Base-by-base conservation (phyloP, 805 yeast genomes). In the Nematodospora valgi region DNA sequence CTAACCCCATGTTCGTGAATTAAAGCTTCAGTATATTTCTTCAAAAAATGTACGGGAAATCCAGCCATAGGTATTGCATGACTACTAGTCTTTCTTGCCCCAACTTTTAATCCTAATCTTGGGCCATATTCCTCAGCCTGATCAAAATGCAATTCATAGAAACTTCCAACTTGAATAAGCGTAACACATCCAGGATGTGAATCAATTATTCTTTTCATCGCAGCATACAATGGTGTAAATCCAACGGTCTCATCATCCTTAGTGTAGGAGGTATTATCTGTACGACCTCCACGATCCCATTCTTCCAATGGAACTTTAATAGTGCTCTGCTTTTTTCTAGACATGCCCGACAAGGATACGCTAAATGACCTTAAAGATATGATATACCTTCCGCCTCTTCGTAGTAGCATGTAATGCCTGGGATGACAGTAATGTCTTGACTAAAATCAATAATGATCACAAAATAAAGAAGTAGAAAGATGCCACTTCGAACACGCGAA, bases 111-210 rank as follows among this genome's bases (percentile, higher is more conserved):
- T 19, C 88, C 88, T 35, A 93, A 58, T 35, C 75, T 57, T 2
- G 84, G 80, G 0, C 86, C 95, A 52, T 72, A 79, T 28, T 68
- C 70, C 7, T 78, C 76, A 1, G 98, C 98, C 41, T 88, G 95
- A 35, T 89, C 89, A 51, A 85, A 87, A 52, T 93, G 93, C 3
- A 91, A 62, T 59, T 86, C 96, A 48, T 84, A 86, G 56, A 86
- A 86, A 15, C 88, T 76, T 1, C 96, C 97, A 23, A 88, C 89
- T 48, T 87, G 94, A 1, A 88, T 80, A 25, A 67, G 46, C 30
- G 69, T 61, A 11, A 66, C 69, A 30, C 67, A 56, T 3, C 66
- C 68, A 8, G 61, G 58, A 37, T 66, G 60, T 22, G 49, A 45
- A 25, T 59, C 59, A 10, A 64, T 60, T 17, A 62, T 43, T 30